Percentiles rank a stretch among this genome's conserved stretches.
Evolutionary conservation across 352 stramenopile genomes (phyloP).

Genomic region (Phytophthora fragariae): DNA sequence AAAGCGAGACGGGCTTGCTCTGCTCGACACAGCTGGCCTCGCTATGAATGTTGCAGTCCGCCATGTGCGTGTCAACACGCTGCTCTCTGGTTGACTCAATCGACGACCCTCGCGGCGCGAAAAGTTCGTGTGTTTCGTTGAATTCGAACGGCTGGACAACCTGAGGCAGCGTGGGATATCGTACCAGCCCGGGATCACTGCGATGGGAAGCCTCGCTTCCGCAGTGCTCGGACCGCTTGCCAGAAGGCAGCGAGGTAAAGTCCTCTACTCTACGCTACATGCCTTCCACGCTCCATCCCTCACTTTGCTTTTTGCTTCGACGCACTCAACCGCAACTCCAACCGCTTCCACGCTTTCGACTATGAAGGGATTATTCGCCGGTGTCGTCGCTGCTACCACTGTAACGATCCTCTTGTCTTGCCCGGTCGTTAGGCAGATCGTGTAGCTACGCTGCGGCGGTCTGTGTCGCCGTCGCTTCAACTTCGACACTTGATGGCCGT

Average conservation of each 20-base stretch:
- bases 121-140: slow-evolving; percentile 14
- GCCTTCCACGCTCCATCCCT: slow-evolving; percentile 2
- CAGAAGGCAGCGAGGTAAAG: not conserved
- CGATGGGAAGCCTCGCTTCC: slow-evolving; percentile 13
- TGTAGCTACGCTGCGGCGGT: too few species aligned
- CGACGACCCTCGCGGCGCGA: slow-evolving; percentile 6
- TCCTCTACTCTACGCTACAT: too few species aligned
- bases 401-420: too few species aligned
- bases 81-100: slow-evolving; percentile 15
- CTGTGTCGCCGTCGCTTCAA: too few species aligned
- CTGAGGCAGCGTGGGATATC: slow-evolving; percentile 3
- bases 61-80: slow-evolving; percentile 1
- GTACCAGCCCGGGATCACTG: not conserved
- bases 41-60: slow-evolving; percentile 23
- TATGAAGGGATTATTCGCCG: slow-evolving; percentile 35
- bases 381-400: slow-evolving; percentile 24
- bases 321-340: not conserved
- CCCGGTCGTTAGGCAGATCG: too few species aligned
- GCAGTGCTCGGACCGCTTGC: not conserved
- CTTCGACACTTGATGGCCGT: too few species aligned
- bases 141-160: slow-evolving; percentile 26
- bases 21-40: slow-evolving; percentile 16
- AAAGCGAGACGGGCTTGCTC: slow-evolving; percentile 3
- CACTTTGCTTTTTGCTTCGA: slow-evolving; percentile 29
- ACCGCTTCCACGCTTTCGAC: not conserved